Evolutionary conservation across 306 rosid genomes (phyloP).

Genomic region (Trifolium dubium): DNA sequence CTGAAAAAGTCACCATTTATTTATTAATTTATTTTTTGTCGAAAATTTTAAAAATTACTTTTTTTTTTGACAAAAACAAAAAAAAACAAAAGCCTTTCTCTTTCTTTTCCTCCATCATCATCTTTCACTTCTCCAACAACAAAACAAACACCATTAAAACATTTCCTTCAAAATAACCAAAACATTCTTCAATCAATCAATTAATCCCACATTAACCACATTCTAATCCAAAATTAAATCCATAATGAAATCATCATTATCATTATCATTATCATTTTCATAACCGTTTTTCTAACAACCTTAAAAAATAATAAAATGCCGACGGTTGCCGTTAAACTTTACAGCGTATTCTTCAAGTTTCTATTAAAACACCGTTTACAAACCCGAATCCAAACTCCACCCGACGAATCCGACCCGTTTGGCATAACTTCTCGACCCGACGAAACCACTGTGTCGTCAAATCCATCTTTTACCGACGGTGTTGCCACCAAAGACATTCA

Average conservation of each 20-base stretch:
- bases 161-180: constrained; percentile 36
- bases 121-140: constrained; percentile 11
- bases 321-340: constrained; percentile 88
- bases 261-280: constrained; percentile 10
- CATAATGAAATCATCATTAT: constrained; percentile 33
- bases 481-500: constrained; percentile 95
- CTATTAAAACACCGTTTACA: constrained; percentile 91
- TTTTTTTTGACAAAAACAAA: no score
- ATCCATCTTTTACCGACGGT: constrained; percentile 83
- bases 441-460: constrained; percentile 69
- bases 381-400: constrained; percentile 73
- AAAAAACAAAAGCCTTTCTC: constrained; percentile 1
- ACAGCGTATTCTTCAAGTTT: constrained; percentile 97
- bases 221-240: background rate
- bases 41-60: no score
- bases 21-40: no score
- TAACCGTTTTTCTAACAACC: constrained; percentile 33
- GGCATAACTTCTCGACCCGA: constrained; percentile 91
- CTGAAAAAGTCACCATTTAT: no score
- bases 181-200: constrained; percentile 33
- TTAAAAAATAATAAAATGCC: constrained; percentile 59
- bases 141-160: constrained; percentile 39
- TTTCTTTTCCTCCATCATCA: background rate
- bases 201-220: constrained; percentile 24
- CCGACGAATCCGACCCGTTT: constrained; percentile 61